These are phyloP conservation scores for Pyracantha coccinea DNA, from an alignment of 331 rosid genomes.

Conservation along the genomic window DNA sequence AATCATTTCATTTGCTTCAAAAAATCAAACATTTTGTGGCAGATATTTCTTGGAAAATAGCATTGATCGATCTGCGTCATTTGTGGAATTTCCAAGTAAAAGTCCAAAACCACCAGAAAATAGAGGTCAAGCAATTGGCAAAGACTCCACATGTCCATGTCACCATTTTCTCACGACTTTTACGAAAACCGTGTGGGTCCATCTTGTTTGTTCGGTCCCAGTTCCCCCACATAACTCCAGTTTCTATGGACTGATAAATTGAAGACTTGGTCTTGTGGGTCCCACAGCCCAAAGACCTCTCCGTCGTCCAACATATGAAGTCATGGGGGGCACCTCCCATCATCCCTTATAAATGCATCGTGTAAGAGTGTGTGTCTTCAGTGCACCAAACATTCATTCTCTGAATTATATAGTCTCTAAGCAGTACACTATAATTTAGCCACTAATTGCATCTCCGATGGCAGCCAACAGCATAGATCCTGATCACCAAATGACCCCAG, in stretches of 20 bases:
- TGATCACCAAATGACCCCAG: slow-evolving; percentile 20
- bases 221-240: background rate
- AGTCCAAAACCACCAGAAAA: slow-evolving; percentile 24
- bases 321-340: background rate
- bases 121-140: slow-evolving; percentile 6
- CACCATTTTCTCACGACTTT: background rate
- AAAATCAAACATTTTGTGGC: background rate
- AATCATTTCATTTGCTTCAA: background rate
- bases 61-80: background rate
- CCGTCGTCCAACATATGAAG: background rate
- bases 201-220: background rate
- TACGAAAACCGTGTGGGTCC: slow-evolving; percentile 30
- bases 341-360: background rate
- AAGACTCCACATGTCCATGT: background rate
- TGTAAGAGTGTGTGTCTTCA: background rate
- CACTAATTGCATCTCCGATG: background rate
- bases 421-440: background rate
- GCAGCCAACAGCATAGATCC: background rate
- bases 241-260: background rate
- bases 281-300: background rate
- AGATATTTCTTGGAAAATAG: slow-evolving; percentile 10
- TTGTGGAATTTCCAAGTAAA: slow-evolving; percentile 31
- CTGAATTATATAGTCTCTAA: background rate
- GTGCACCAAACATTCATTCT: background rate
- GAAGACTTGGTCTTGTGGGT: slow-evolving; percentile 27